These are phyloP conservation scores for Miamiensis avidus DNA, from an alignment of 169 alveolate genomes.

Conservation along the genomic window DNA sequence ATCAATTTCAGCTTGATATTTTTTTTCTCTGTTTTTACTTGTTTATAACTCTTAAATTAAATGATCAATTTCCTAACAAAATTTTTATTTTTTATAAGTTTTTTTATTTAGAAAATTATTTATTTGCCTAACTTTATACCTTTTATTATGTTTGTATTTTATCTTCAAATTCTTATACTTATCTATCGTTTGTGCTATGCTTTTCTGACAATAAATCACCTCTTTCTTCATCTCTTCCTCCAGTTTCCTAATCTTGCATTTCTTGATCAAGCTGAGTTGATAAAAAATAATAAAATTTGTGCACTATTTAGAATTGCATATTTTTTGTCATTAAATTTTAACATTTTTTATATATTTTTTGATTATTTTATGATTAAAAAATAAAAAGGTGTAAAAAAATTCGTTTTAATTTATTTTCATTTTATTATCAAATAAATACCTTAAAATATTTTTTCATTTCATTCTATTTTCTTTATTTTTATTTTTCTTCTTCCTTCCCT, in stretches of 20 bases:
- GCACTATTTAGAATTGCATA: too few species aligned
- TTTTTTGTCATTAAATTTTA: too few species aligned
- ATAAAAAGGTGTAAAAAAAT: too few species aligned
- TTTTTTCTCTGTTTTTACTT: neutral
- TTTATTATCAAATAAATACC: neutral
- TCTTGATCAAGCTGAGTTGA: neutral
- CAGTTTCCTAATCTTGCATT: too few species aligned
- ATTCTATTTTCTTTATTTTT: neutral
- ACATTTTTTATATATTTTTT: neutral
- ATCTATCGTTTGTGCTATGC: neutral
- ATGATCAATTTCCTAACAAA: neutral
- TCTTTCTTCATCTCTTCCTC: neutral
- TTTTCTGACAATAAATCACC: neutral
- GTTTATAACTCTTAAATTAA: neutral
- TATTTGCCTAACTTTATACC: neutral
- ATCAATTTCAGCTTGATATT: neutral
- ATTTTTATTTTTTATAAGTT: neutral
- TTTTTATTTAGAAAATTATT: neutral
- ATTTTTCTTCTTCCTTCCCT: neutral
- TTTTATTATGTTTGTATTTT: too few species aligned
- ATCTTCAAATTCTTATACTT: neutral
- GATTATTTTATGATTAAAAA: too few species aligned
- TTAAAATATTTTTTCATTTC: too few species aligned
- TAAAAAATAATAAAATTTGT: too few species aligned
- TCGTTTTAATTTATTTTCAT: too few species aligned